Conservation (phyloP, 1,284 basidiomycete species). For the Sporisorium exsertum region DNA sequence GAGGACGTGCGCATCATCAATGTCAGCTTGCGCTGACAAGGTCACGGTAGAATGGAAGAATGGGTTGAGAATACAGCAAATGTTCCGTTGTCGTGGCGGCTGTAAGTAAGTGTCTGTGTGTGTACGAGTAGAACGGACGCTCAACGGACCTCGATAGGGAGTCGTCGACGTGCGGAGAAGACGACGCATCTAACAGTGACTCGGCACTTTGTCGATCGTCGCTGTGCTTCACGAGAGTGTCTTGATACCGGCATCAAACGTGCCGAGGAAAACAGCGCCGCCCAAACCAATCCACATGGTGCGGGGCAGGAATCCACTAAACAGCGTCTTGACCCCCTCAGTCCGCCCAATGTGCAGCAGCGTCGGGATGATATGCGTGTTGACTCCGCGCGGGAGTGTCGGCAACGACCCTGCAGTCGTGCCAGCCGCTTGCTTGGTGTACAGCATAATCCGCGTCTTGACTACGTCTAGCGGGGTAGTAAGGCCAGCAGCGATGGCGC, state of each 20-base stretch:
- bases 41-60: neutral
- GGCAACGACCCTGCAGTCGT: neutral
- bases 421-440: constrained; percentile 68
- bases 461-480: constrained; percentile 97
- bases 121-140: too few species aligned
- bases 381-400: constrained; percentile 44
- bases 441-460: constrained; percentile 97
- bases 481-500: constrained; percentile 85
- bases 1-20: constrained; percentile 49
- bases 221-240: constrained; percentile 23
- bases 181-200: too few species aligned
- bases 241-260: constrained; percentile 77
- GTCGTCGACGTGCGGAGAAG: too few species aligned
- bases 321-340: constrained; percentile 83
- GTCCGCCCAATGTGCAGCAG: constrained; percentile 75
- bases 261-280: constrained; percentile 94
- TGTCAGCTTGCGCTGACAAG: constrained; percentile 28
- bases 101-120: neutral
- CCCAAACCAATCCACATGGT: constrained; percentile 96
- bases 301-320: constrained; percentile 87
- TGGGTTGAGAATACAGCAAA: neutral
- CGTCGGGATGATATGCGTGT: constrained; percentile 65
- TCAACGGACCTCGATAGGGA: too few species aligned
- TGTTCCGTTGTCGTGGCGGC: neutral
- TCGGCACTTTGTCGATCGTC: neutral